A percentile compares a stretch with the other conserved stretches of the same genome.
Conservation (phyloP, 1,284 basidiomycete genomes). For the Fereydounia khargensis region DNA sequence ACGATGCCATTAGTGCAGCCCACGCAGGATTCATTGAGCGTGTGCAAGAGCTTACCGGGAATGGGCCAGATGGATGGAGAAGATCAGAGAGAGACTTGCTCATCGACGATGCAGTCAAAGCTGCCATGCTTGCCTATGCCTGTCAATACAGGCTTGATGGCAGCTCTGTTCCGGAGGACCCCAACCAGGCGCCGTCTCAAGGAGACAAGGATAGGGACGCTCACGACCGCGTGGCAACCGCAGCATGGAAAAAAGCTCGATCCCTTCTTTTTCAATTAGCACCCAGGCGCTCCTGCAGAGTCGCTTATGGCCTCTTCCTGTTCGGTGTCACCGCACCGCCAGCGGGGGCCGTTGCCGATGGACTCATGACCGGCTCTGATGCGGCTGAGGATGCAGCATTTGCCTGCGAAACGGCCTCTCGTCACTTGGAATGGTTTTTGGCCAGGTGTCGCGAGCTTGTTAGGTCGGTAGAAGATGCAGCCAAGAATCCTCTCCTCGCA, state of each 20-base stretch:
- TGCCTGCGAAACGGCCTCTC: constrained; percentile 27
- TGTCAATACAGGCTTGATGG: constrained; percentile 33
- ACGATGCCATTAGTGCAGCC: background rate
- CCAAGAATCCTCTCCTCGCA: constrained; percentile 17
- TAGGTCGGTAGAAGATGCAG: constrained; percentile 18
- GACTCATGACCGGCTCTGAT: constrained; percentile 16
- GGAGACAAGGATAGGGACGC: constrained; percentile 15
- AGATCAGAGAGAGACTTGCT: constrained; percentile 24
- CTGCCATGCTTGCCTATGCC: constrained; percentile 34
- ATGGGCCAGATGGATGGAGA: constrained; percentile 26
- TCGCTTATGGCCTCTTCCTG: constrained; percentile 30
- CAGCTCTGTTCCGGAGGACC: background rate
- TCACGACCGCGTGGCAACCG: constrained; percentile 31
- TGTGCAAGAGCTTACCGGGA: constrained; percentile 15
- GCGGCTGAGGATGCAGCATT: constrained; percentile 34
- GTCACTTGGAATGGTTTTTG: constrained; percentile 33
- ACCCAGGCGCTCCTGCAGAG: constrained; percentile 18
- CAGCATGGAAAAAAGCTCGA: constrained; percentile 31
- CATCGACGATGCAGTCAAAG: constrained; percentile 38
- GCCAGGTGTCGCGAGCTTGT: constrained; percentile 20
- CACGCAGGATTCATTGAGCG: constrained; percentile 17
- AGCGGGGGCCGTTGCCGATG: constrained; percentile 21
- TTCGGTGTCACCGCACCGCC: constrained; percentile 34
- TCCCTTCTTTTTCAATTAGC: constrained; percentile 30
- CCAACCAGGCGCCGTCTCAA: no score